Base-by-base conservation (phyloP, 192 early-diverging fungal species). In the Mortierella alpina region DNA sequence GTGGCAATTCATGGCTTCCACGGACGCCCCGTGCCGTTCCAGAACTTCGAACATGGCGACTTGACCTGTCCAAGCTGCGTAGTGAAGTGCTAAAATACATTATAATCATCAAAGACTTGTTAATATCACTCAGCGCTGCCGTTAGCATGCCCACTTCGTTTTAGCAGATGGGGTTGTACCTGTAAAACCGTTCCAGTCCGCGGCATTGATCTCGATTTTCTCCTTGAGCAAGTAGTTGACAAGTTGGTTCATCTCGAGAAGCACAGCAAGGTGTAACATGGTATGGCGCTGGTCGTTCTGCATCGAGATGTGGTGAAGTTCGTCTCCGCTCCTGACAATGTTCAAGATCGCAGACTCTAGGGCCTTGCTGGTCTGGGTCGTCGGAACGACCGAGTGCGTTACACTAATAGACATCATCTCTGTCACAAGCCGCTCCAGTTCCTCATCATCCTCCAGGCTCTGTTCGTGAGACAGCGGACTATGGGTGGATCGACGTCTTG, bases 241-340 rank as follows among this genome's bases (percentile, higher is more conserved):
- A 7, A 80, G 49, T 5, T 55, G 46, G 50, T 58, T 59, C 77
- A 80, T 80, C 41, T 80, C 77, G 39, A 80, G 66, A 5, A 71
- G 41, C 1, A 80, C 77, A 1, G 77, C 77, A 50, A 80, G 44
- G 52, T 80, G 77, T 6, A 80, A 48, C 70, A 80, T 68, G 7
- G 77, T 80, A 22, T 80, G 77, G n/a, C 66, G 69, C 49, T 80
- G 77, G 17, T 72, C 66, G 39, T 80, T 80, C n/a, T 66, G 77
- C 65, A 68, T 42, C n/a, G 77, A 80, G n/a, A 80, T 80, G 15
- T 80, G 77, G 7, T 72, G 77, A 4, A 80, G 18, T 39, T 79
- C 75, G 9, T 70, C 75, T 42, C 63, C 63, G 39, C 55, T 57
- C 7, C 15, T 66, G 13, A 80, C 18, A 59, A 61, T 65, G 46